These are phyloP conservation scores for Suillus brevipes DNA, from an alignment of 768 basidiomycete genomes.

Conservation along the genomic window DNA sequence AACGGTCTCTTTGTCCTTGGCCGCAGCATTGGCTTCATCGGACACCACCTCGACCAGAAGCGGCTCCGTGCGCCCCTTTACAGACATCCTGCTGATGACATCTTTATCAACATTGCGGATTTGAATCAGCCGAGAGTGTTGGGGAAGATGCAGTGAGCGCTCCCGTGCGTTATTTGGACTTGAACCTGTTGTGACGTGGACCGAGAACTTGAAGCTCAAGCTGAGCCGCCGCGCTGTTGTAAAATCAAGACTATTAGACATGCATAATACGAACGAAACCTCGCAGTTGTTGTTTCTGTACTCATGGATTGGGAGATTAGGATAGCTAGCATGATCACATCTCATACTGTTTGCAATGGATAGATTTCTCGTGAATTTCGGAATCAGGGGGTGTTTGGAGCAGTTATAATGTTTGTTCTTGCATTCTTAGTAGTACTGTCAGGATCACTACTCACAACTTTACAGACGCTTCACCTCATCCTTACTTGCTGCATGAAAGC, in stretches of 20 bases:
- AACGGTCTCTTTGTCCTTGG: slow-evolving; percentile 98
- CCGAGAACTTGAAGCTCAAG: background rate
- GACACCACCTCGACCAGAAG: slow-evolving; percentile 96
- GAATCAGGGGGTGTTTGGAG: no score
- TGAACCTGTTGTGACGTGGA: no score
- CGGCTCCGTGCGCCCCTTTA: slow-evolving; percentile 89
- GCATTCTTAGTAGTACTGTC: no score
- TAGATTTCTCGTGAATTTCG: no score
- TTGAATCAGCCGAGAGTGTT: slow-evolving; percentile 78
- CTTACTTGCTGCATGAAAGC: no score
- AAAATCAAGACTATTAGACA: background rate
- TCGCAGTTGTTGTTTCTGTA: background rate
- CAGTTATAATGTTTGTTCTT: no score
- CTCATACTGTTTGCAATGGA: no score
- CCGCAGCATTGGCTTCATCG: slow-evolving; percentile 96
- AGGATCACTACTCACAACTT: no score
- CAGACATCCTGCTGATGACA: slow-evolving; percentile 93
- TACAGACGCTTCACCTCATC: no score
- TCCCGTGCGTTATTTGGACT: background rate
- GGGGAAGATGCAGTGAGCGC: slow-evolving; percentile 36
- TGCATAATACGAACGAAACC: background rate
- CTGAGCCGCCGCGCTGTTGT: background rate
- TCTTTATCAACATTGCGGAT: slow-evolving; percentile 94
- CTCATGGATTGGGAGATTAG: background rate
- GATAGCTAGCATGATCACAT: no score